Evolutionary conservation across 257 asterid genomes (phyloP).

Genomic region (Dorcoceras hygrometricum): DNA sequence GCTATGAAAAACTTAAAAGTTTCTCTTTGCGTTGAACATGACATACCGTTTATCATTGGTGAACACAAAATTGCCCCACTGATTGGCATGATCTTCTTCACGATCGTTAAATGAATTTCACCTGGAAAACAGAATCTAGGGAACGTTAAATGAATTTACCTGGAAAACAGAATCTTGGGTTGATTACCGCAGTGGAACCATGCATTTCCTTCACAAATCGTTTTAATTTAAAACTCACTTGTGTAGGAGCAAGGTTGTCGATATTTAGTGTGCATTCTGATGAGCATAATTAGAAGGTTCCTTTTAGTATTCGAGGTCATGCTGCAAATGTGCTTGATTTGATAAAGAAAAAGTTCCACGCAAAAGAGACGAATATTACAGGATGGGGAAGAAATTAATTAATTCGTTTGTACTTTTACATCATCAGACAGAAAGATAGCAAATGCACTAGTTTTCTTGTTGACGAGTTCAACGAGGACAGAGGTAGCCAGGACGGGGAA

Average conservation of each 20-base stretch:
- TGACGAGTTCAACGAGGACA: background rate
- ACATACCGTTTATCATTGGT: slow-evolving; percentile 39
- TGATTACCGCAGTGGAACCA: slow-evolving; percentile 23
- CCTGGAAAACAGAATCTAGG: slow-evolving; percentile 38
- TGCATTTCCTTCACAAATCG: background rate
- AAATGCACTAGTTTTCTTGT: background rate
- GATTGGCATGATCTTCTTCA: slow-evolving; percentile 38
- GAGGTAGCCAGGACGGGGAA: background rate
- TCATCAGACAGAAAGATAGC: background rate
- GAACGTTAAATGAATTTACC: slow-evolving; percentile 33
- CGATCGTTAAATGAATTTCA: slow-evolving; percentile 33
- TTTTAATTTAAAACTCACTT: background rate
- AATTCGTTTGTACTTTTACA: background rate
- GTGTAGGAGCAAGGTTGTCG: background rate
- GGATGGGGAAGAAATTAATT: background rate
- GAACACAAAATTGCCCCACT: slow-evolving; percentile 42
- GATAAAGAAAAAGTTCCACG: background rate
- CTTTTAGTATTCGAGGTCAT: background rate
- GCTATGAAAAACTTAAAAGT: slow-evolving; percentile 37
- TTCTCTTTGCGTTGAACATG: slow-evolving; percentile 44
- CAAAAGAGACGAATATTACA: background rate
- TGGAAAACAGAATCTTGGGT: slow-evolving; percentile 40
- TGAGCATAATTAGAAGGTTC: background rate
- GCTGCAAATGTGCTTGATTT: background rate
- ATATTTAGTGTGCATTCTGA: slow-evolving; percentile 1